Evolutionary conservation across 208 protist genomes (phyloP).

Genomic region (Leishmania amazonensis): DNA sequence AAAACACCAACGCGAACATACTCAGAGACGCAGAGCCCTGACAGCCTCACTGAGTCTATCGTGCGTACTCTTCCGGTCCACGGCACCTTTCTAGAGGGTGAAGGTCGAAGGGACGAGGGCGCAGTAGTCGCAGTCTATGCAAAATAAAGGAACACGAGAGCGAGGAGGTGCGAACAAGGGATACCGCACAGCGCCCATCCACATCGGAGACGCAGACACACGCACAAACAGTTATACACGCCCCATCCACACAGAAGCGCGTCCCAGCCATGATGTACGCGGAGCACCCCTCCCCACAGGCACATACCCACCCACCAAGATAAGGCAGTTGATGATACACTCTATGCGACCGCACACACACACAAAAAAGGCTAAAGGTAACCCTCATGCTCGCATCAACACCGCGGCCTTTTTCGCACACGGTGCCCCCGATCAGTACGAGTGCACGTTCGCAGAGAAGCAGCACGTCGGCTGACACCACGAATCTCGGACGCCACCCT

Average conservation of each 20-base stretch:
- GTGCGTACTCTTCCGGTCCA: background rate
- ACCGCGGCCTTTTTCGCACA: background rate
- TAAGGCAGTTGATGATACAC: background rate
- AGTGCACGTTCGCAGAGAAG: background rate
- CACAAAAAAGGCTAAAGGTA: background rate
- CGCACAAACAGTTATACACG: background rate
- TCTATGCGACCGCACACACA: conserved; percentile 5
- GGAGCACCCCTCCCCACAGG: background rate
- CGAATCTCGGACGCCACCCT: background rate
- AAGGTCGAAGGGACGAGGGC: background rate
- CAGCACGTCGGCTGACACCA: background rate
- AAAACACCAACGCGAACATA: background rate
- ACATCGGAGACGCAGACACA: background rate
- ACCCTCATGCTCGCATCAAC: background rate
- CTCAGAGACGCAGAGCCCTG: background rate
- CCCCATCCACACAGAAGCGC: background rate
- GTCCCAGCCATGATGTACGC: background rate
- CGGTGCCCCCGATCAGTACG: background rate
- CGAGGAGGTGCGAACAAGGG: background rate
- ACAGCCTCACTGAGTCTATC: background rate
- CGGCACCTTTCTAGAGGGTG: background rate
- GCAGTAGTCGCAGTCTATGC: background rate
- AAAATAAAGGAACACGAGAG: background rate
- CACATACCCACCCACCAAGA: background rate
- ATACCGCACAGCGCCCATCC: background rate